Percentiles rank a stretch among this genome's conserved stretches.
Evolutionary conservation across 2,329 filamentous ascomycete species (phyloP).

Genomic region (Fusarium secorum): DNA sequence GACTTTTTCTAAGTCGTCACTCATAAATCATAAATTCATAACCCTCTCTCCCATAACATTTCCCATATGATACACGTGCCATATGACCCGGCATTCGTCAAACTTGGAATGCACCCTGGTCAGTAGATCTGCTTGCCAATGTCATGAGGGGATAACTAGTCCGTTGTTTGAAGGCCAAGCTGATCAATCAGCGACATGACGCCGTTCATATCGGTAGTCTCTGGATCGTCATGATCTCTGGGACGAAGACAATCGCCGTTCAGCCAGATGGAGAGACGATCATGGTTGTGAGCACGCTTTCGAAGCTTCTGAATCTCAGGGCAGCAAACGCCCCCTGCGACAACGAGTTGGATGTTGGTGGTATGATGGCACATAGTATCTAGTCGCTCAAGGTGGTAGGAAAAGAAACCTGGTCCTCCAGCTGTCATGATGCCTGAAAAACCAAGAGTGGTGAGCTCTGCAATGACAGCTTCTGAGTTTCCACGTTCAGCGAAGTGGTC

Average conservation of each 20-base stretch:
- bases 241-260: constrained; percentile 54
- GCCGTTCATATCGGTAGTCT: constrained; percentile 41
- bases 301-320: constrained; percentile 48
- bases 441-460: constrained; percentile 51
- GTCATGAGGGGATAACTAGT: constrained; percentile 43
- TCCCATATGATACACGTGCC: background rate
- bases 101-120: too few relatives aligned
- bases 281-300: constrained; percentile 35
- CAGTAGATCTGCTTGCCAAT: constrained; percentile 39
- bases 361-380: constrained; percentile 46
- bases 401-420: constrained; percentile 55
- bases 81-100: background rate
- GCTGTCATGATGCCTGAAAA: constrained; percentile 63
- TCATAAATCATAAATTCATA: background rate
- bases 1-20: constrained; percentile 2
- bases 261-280: constrained; percentile 49
- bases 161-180: constrained; percentile 34
- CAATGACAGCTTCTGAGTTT: constrained; percentile 40
- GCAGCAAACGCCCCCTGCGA: constrained; percentile 60
- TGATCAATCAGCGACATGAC: constrained; percentile 33
- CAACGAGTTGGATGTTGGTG: constrained; percentile 55
- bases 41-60: background rate
- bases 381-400: constrained; percentile 51
- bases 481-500: constrained; percentile 53
- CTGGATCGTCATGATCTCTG: constrained; percentile 19